phyloP scores from a whole-genome alignment of 2,329 filamentous ascomycete species.

The Fusarium bactridioides region DNA sequence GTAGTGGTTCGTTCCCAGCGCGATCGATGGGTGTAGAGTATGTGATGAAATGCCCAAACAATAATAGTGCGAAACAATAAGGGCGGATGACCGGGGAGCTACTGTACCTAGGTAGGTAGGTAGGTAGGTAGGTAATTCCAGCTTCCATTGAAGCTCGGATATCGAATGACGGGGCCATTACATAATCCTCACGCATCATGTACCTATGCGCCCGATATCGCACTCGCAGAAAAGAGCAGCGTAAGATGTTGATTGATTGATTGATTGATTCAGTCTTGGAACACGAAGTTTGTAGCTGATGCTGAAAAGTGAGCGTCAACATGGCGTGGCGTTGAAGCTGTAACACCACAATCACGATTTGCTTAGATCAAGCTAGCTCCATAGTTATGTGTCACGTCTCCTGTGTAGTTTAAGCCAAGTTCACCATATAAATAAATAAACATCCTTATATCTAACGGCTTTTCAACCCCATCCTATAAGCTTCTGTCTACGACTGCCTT shows the following conservation, averaged over 20 bases:
- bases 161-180: constrained; percentile 33
- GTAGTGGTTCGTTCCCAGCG: constrained; percentile 25
- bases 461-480: constrained; percentile 7
- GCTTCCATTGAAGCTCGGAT: constrained; percentile 19
- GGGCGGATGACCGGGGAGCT: constrained; percentile 6
- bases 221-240: background rate
- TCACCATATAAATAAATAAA: background rate
- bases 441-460: constrained; percentile 1
- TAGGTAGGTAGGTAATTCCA: background rate
- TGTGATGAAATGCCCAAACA: constrained; percentile 12
- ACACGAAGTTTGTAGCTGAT: background rate
- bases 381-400: background rate
- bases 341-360: constrained; percentile 1
- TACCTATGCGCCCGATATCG: constrained; percentile 20
- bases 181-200: constrained; percentile 25
- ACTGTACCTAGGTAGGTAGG: background rate
- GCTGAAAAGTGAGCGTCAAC: background rate
- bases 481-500: constrained; percentile 1
- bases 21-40: constrained; percentile 8
- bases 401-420: background rate
- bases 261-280: background rate
- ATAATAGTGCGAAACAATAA: constrained; percentile 8
- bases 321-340: background rate
- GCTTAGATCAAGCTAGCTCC: background rate
- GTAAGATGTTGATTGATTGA: background rate